Percentiles rank a stretch among this genome's conserved stretches.
phyloP scores from a whole-genome alignment of 106 monocot genomes.

The Phalaenopsis aphrodite region DNA sequence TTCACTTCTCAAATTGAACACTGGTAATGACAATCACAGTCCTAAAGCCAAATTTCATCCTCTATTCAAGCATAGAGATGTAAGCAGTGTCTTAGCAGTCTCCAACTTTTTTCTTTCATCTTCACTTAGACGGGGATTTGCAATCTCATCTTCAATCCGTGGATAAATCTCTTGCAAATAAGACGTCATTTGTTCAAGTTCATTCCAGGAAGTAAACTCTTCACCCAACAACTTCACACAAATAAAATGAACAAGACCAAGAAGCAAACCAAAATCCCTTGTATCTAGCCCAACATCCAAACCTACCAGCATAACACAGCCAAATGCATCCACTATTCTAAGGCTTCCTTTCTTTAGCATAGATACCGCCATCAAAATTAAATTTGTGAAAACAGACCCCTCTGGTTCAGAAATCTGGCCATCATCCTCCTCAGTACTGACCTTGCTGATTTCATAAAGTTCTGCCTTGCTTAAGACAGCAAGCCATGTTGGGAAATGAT shows the following conservation, averaged over 20 bases:
- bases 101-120: slow-evolving; percentile 38
- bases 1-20: not conserved
- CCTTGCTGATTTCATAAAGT: slow-evolving; percentile 23
- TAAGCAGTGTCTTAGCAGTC: slow-evolving; percentile 26
- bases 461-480: slow-evolving; percentile 38
- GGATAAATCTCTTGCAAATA: slow-evolving; percentile 32
- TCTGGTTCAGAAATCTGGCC: slow-evolving; percentile 1
- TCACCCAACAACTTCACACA: slow-evolving; percentile 46
- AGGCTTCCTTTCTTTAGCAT: slow-evolving; percentile 60
- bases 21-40: not conserved
- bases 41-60: slow-evolving; percentile 6
- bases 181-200: slow-evolving; percentile 19
- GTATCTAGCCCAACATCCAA: slow-evolving; percentile 29
- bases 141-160: slow-evolving; percentile 27
- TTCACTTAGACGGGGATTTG: slow-evolving; percentile 11
- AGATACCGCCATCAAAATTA: slow-evolving; percentile 32
- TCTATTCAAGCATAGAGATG: slow-evolving; percentile 18
- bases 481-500: slow-evolving; percentile 48
- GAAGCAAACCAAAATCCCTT: slow-evolving; percentile 33
- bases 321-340: slow-evolving; percentile 48
- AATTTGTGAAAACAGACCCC: slow-evolving; percentile 22
- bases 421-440: slow-evolving; percentile 6
- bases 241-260: slow-evolving; percentile 53
- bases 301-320: slow-evolving; percentile 22
- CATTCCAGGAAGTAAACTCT: slow-evolving; percentile 15